phyloP scores from a whole-genome alignment of 2,329 filamentous ascomycete genomes.

The Coniochaeta sp. region DNA sequence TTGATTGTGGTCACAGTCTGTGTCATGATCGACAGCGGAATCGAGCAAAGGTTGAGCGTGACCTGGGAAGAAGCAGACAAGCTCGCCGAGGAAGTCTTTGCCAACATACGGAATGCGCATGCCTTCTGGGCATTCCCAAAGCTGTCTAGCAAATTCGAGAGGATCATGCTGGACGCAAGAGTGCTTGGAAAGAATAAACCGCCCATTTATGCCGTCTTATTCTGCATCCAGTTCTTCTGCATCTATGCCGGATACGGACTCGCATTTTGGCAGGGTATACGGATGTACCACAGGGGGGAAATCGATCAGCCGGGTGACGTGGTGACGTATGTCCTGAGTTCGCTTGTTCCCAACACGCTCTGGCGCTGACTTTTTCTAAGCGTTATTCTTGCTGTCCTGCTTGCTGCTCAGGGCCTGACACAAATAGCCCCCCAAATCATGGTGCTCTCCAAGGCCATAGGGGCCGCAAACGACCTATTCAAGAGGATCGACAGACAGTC shows the following conservation, averaged over 20 bases:
- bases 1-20: slow-evolving; percentile 3
- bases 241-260: slow-evolving; percentile 39
- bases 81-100: slow-evolving; percentile 42
- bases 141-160: slow-evolving; percentile 32
- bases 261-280: slow-evolving; percentile 44
- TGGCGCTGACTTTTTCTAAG: slow-evolving; percentile 13
- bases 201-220: slow-evolving; percentile 32
- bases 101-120: slow-evolving; percentile 40
- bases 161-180: slow-evolving; percentile 31
- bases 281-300: slow-evolving; percentile 36
- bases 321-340: slow-evolving; percentile 29
- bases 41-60: not conserved
- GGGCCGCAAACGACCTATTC: slow-evolving; percentile 39
- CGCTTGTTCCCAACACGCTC: slow-evolving; percentile 15
- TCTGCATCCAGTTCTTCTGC: slow-evolving; percentile 37
- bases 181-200: slow-evolving; percentile 34
- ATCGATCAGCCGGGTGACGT: slow-evolving; percentile 36
- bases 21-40: slow-evolving; percentile 1
- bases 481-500: slow-evolving; percentile 33
- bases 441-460: slow-evolving; percentile 36
- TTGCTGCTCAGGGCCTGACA: slow-evolving; percentile 36
- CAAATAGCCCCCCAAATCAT: slow-evolving; percentile 39
- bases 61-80: slow-evolving; percentile 24
- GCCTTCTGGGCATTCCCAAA: slow-evolving; percentile 42
- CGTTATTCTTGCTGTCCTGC: slow-evolving; percentile 39